A percentile compares a stretch with the other conserved stretches of the same genome.
These are phyloP conservation scores for Beta corolliflora DNA, from an alignment of 179 eudicot species.

Conservation along the genomic window DNA sequence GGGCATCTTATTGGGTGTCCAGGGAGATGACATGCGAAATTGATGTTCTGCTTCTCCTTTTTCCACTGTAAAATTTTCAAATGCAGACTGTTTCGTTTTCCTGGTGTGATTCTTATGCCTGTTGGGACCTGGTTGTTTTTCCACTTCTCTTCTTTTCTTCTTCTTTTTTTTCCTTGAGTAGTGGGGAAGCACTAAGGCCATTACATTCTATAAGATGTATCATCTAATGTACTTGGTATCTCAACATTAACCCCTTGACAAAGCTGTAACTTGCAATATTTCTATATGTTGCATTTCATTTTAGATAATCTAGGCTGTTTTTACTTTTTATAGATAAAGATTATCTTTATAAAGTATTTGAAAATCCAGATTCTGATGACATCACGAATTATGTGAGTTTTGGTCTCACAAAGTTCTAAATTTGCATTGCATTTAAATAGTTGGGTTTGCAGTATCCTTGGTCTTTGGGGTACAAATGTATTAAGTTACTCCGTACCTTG, in stretches of 20 bases:
- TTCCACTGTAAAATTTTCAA: neutral
- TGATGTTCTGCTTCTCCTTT: neutral
- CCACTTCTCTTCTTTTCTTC: neutral
- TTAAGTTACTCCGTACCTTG: neutral
- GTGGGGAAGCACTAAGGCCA: neutral
- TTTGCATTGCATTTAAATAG: neutral
- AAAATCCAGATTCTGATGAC: neutral
- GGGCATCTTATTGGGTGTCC: neutral
- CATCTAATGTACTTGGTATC: neutral
- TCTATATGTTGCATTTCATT: neutral
- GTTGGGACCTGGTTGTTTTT: neutral
- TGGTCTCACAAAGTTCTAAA: neutral
- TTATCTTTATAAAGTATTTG: neutral
- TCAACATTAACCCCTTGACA: neutral
- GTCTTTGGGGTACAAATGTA: neutral
- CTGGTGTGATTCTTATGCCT: neutral
- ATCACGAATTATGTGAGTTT: neutral
- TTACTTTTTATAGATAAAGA: too few species aligned
- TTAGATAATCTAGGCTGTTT: neutral
- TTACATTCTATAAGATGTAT: neutral
- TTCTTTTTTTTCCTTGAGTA: neutral
- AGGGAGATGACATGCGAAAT: neutral
- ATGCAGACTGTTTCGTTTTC: slow-evolving; percentile 1
- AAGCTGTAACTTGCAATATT: neutral
- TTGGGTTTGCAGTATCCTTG: neutral